Conservation (phyloP, 2,329 filamentous ascomycete genomes). For the Fonsecaea pedrosoi region DNA sequence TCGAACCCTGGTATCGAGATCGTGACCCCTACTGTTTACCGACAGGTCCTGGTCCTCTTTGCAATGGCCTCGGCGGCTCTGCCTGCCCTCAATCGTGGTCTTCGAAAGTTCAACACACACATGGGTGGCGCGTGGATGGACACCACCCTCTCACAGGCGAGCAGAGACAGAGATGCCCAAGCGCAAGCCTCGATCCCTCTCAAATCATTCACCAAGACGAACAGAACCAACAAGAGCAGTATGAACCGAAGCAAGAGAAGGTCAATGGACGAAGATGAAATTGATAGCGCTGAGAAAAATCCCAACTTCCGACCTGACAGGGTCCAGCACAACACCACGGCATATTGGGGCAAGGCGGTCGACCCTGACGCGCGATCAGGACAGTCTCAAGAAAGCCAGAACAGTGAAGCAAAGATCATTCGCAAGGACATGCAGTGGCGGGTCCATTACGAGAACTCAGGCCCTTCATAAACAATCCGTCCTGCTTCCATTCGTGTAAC, state of each 20-base stretch:
- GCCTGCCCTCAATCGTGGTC: slow-evolving; percentile 22
- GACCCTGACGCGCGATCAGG: slow-evolving; percentile 24
- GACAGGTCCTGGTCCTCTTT: slow-evolving; percentile 22
- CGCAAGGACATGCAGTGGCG: slow-evolving; percentile 27
- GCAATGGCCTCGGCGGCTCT: slow-evolving; percentile 21
- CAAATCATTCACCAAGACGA: neutral
- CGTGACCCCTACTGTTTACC: slow-evolving; percentile 19
- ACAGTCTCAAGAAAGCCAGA: slow-evolving; percentile 22
- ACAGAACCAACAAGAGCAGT: slow-evolving; percentile 11
- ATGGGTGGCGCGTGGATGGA: slow-evolving; percentile 26
- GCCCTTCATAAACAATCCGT: neutral
- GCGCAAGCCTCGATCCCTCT: neutral
- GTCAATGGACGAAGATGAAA: slow-evolving; percentile 16
- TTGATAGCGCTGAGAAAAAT: neutral
- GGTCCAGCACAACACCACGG: slow-evolving; percentile 11
- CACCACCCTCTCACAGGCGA: slow-evolving; percentile 16
- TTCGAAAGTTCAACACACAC: slow-evolving; percentile 20
- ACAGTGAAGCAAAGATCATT: slow-evolving; percentile 28
- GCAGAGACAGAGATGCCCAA: neutral
- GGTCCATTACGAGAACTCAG: slow-evolving; percentile 17
- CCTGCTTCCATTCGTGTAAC: neutral
- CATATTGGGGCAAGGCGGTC: neutral
- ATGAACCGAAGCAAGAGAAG: slow-evolving; percentile 15
- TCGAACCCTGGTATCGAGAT: slow-evolving; percentile 5
- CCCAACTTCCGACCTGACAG: slow-evolving; percentile 4